phyloP scores from a whole-genome alignment of 2,329 filamentous ascomycete species.

The Nemania diffusa region DNA sequence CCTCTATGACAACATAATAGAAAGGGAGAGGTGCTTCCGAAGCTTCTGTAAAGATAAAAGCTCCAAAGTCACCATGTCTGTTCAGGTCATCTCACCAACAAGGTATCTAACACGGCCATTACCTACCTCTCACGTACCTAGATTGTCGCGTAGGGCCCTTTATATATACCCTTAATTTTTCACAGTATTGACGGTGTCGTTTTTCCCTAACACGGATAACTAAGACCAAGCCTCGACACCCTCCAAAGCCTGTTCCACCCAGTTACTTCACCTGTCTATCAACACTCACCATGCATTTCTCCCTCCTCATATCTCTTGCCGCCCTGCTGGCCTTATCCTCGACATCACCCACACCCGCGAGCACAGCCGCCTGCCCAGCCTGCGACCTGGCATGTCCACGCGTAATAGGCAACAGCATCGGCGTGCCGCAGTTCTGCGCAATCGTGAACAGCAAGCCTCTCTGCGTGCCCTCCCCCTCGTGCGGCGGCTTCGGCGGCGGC shows the following conservation, averaged over 20 bases:
- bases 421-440: constrained; percentile 15
- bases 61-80: not conserved
- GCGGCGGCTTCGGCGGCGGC: constrained; percentile 13
- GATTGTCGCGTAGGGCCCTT: too few relatives aligned
- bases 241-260: not conserved
- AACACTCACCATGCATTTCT: constrained; percentile 4
- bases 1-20: not conserved
- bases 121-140: not conserved
- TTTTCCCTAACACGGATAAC: not conserved
- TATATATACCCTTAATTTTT: too few relatives aligned
- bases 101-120: not conserved
- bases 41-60: not conserved
- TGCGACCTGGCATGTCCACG: constrained; percentile 7
- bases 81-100: not conserved
- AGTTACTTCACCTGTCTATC: not conserved
- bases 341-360: not conserved
- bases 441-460: constrained; percentile 14
- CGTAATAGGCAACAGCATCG: constrained; percentile 12
- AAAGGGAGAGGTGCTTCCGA: too few relatives aligned
- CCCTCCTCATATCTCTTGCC: constrained; percentile 3
- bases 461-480: constrained; percentile 12
- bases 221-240: not conserved
- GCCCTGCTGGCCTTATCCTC: not conserved
- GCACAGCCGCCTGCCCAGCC: not conserved
- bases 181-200: too few relatives aligned